A percentile compares a stretch with the other conserved stretches of the same genome.
Conservation (phyloP, 2,329 filamentous ascomycete genomes). For the Aphanocladium album region DNA sequence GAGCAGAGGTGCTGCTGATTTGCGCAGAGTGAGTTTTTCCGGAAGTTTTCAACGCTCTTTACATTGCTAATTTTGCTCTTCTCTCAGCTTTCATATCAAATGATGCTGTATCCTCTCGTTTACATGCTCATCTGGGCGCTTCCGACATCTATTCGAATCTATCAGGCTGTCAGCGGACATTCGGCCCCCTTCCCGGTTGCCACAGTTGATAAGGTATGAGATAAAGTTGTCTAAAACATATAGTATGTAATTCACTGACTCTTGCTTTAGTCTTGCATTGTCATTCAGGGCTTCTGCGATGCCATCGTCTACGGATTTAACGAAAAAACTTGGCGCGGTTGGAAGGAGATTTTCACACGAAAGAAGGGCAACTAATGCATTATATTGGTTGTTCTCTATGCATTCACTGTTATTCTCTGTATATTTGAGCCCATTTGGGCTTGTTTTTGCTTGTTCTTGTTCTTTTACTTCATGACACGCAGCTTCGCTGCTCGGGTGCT, state of each 20-base stretch:
- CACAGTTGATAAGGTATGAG: conserved; percentile 26
- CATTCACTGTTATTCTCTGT: neutral
- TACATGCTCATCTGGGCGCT: conserved; percentile 38
- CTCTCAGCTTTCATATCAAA: conserved; percentile 36
- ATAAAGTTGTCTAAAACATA: neutral
- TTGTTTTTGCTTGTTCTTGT: neutral
- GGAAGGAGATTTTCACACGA: conserved; percentile 10
- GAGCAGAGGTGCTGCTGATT: conserved; percentile 5
- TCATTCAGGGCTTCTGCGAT: conserved; percentile 36
- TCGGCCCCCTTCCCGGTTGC: conserved; percentile 31
- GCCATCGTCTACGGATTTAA: conserved; percentile 32
- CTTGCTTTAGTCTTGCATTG: conserved; percentile 29
- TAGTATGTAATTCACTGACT: neutral
- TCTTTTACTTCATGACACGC: neutral
- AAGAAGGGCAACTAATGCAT: neutral
- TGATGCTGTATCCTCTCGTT: conserved; percentile 37
- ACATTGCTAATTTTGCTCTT: neutral
- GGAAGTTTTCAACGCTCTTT: neutral
- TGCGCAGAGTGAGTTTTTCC: conserved; percentile 19
- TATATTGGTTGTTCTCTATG: neutral
- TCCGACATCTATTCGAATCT: conserved; percentile 35
- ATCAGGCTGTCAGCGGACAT: conserved; percentile 29
- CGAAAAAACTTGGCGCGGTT: conserved; percentile 9
- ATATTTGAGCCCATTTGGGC: neutral
- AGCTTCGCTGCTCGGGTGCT: neutral